Base-by-base conservation (phyloP, 768 basidiomycete species). In the Sistotremastrum suecicum region DNA sequence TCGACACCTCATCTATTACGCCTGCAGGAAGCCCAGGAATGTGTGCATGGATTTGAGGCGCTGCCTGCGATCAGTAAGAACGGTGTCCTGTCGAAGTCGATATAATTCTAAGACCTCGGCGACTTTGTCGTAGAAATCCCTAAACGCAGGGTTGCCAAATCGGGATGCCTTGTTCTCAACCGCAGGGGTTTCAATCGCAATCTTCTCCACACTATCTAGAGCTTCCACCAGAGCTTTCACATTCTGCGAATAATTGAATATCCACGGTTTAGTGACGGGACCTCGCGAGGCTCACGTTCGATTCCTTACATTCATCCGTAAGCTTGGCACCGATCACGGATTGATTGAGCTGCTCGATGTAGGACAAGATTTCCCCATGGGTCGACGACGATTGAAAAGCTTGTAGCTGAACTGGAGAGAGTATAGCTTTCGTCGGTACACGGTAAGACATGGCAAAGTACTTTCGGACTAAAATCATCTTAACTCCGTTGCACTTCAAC, bases 81-180 rank as follows among this genome's bases (percentile, higher is more conserved):
- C 38, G 20, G 7, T 8, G 40, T 6, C 31, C 41, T 39, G 5
- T 35, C n/a, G 41, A 31, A 41, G 43, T 45, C 12, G 30, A 2
- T 35, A 48, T 28, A 30, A 39, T 35, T 4, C 31, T 31, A 50
- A 53, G 59, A 83, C 91, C 65, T 83, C 71, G 11, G 66, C 56
- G 5, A 97, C 69, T 54, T 75, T 74, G 64, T 97, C 92, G 53
- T 91, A 88, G 58, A 98, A 95, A 0, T 76, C 76, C 54, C 83
- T 70, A 63, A 99, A 99, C 0, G 95, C 95, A 3, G 95, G 95
- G 62, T 99, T 99, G 2, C 95, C 94, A 56, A 99, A 99, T 32
- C 94, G 70, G 37, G 92, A 97, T 3, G 80, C 80, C 42, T 80
- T 71, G 59, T 95, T 98, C 52, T 91, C 83, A 11, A 92, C 78